phyloP scores from a whole-genome alignment of 116 monocot species.

The Trichopus zeylanicus region DNA sequence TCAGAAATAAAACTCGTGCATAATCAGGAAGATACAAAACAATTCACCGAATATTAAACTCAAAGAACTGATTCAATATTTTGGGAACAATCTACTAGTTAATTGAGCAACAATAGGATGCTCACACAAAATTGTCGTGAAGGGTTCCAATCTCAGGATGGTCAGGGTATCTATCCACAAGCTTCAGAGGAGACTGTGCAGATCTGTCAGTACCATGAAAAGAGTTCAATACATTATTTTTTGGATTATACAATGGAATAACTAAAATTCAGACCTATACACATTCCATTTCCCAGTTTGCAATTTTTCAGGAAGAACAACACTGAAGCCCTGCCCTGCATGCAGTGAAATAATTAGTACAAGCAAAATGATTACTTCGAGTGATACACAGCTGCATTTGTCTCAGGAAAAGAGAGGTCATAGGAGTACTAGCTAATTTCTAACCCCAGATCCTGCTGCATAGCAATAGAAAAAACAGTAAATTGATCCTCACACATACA shows the following conservation, averaged over 20 bases:
- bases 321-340: constrained; percentile 83
- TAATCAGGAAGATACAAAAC: no score
- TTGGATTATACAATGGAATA: not conserved
- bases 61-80: no score
- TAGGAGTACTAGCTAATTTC: no score
- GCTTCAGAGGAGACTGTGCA: constrained; percentile 66
- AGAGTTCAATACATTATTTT: not conserved
- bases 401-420: no score
- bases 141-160: constrained; percentile 76
- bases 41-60: no score
- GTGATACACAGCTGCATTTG: not conserved
- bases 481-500: no score
- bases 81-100: not conserved
- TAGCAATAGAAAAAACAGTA: no score
- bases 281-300: constrained; percentile 88
- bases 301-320: constrained; percentile 87
- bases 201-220: constrained; percentile 38
- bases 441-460: no score
- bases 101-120: not conserved
- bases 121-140: constrained; percentile 98
- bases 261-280: constrained; percentile 41
- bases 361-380: not conserved
- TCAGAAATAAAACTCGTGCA: not conserved
- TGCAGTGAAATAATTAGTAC: not conserved
- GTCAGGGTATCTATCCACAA: constrained; percentile 45